phyloP scores from a whole-genome alignment of 2,329 filamentous ascomycete genomes.

The Ophiostoma tasmaniense region DNA sequence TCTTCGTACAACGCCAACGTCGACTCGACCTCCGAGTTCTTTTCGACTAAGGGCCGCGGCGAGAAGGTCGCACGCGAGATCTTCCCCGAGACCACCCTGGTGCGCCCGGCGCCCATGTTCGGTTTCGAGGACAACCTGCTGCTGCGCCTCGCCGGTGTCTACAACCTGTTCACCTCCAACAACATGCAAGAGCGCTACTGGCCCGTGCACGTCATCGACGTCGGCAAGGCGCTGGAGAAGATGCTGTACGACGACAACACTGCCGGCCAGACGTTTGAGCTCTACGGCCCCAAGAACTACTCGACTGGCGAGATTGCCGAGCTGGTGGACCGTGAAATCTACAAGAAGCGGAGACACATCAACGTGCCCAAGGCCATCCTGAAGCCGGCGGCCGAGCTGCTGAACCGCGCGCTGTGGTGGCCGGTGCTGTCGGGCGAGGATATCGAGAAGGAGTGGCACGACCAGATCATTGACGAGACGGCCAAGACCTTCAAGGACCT shows the following conservation, averaged over 20 bases:
- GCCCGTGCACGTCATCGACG: constrained; percentile 91
- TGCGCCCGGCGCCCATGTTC: constrained; percentile 86
- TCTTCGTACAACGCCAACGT: constrained; percentile 86
- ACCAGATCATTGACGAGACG: constrained; percentile 80
- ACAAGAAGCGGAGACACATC: constrained; percentile 80
- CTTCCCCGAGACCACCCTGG: constrained; percentile 95
- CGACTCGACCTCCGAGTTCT: constrained; percentile 80
- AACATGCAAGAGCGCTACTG: constrained; percentile 85
- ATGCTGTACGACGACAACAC: constrained; percentile 91
- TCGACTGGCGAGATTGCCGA: constrained; percentile 78
- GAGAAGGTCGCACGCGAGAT: constrained; percentile 79
- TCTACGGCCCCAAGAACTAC: constrained; percentile 91
- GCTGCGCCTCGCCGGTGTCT: constrained; percentile 69
- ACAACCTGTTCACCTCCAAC: constrained; percentile 83
- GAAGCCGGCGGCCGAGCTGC: constrained; percentile 62
- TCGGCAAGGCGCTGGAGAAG: constrained; percentile 76
- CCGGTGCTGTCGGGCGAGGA: constrained; percentile 72
- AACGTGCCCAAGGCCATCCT: constrained; percentile 78
- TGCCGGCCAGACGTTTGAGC: constrained; percentile 82
- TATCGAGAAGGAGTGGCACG: constrained; percentile 84
- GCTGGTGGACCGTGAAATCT: constrained; percentile 84
- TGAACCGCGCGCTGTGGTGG: constrained; percentile 89
- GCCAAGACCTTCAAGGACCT: constrained; percentile 96
- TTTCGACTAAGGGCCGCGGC: constrained; percentile 75
- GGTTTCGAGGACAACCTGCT: constrained; percentile 92